Percentiles rank a stretch among this genome's conserved stretches.
phyloP scores from a whole-genome alignment of 139 green algal species.

The Chlamydomonas incerta region DNA sequence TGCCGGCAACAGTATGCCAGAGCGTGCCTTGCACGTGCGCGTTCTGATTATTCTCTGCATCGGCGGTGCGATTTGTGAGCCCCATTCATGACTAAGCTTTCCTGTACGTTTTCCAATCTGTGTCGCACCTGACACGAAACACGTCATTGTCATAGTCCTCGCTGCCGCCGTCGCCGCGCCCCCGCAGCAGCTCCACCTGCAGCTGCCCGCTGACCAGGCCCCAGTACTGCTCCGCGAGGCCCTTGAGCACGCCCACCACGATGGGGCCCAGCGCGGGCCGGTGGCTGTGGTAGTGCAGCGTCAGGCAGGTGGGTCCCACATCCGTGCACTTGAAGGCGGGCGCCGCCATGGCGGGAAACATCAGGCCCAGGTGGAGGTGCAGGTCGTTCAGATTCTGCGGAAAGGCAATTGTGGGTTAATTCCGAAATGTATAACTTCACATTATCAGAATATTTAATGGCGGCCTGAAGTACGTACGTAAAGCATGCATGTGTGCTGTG shows the following conservation, averaged over 20 bases:
- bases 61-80: no score
- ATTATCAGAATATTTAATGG: neutral
- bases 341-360: constrained; percentile 48
- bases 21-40: no score
- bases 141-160: constrained; percentile 45
- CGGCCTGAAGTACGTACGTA: no score
- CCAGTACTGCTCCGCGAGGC: constrained; percentile 41
- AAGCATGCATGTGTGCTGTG: no score
- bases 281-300: constrained; percentile 60
- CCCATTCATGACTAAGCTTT: no score
- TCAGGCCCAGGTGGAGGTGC: constrained; percentile 56
- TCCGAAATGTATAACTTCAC: no score
- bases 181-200: constrained; percentile 46
- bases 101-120: no score
- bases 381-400: constrained; percentile 63
- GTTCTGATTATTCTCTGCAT: no score
- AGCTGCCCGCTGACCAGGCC: constrained; percentile 15
- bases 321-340: constrained; percentile 58
- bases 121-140: neutral
- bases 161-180: constrained; percentile 40
- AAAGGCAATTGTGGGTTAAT: neutral
- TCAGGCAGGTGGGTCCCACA: constrained; percentile 27
- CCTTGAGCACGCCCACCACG: constrained; percentile 48
- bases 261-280: constrained; percentile 55
- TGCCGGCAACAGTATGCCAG: no score